A percentile compares a stretch with the other conserved stretches of the same genome.
These are phyloP conservation scores for Melaleuca alternifolia DNA, from an alignment of 345 rosid genomes.

Conservation along the genomic window DNA sequence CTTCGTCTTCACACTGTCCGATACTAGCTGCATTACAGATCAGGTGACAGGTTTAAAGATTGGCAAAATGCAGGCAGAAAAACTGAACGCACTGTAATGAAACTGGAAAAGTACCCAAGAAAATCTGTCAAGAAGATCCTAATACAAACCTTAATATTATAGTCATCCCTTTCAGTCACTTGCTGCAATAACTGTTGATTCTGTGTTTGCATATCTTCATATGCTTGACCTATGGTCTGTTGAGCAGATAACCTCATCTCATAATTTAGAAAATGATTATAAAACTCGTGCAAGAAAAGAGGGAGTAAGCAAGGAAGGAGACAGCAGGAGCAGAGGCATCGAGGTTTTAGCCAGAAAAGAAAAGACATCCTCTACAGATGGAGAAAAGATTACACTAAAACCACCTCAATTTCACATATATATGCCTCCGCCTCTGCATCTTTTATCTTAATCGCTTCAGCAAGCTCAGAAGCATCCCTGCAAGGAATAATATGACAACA, in stretches of 20 bases:
- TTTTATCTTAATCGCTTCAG: constrained; percentile 74
- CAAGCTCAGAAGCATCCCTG: constrained; percentile 76
- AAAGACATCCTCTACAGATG: background rate
- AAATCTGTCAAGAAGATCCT: background rate
- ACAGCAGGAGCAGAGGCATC: background rate
- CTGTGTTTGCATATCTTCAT: constrained; percentile 93
- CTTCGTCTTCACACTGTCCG: constrained; percentile 93
- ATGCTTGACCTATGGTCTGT: constrained; percentile 94
- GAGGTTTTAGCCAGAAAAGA: background rate
- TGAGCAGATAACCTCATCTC: background rate
- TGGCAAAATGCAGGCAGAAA: background rate
- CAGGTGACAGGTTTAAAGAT: background rate
- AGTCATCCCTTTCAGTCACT: constrained; percentile 82
- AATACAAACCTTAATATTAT: constrained; percentile 68
- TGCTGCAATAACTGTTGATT: constrained; percentile 83
- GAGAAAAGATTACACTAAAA: background rate
- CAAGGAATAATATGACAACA: background rate
- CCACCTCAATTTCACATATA: constrained; percentile 89
- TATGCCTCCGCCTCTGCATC: constrained; percentile 77
- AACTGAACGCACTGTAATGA: background rate
- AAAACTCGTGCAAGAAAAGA: background rate
- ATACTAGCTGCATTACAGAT: constrained; percentile 64
- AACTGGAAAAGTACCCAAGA: background rate
- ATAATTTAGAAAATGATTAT: background rate
- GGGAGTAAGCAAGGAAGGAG: background rate